Base-by-base conservation (phyloP, 805 yeast genomes). In the Saccharomycopsis olivae region DNA sequence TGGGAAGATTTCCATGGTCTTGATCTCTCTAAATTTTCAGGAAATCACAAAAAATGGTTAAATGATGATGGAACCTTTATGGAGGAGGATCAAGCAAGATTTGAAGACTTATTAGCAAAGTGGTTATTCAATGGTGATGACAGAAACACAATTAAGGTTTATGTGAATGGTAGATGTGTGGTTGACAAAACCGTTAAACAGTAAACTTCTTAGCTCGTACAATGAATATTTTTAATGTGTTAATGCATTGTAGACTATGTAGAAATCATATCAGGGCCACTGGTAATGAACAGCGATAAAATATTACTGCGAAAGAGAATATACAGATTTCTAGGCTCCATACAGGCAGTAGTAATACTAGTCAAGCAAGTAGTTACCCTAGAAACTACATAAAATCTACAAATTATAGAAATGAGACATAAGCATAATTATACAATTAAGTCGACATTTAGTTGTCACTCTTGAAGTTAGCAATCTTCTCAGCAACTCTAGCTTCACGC, bases 101-200 rank as follows among this genome's bases (percentile, higher is more conserved):
- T 77, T 55, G 63, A 62, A 21, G 73, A 80, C 52, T 53, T 84
- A 39, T 56, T 87, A 3, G 83, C 83, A 45, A 87, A 86, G 57
- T 92, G 98, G 98, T 63, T 89, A 6, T 92, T 86, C 57, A 72
- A 75, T 43, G 97, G 97, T 15, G 98, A 92, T 59, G 96, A 92
- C 57, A 70, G 97, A 53, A 92, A 92, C 56, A 76, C 89, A 25
- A 53, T 62, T 4, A 66, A 66, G 39, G 96, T 89, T 13, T 92
- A 84, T 82, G 88, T 88, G 30, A 74, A 77, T 52, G 97, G 97
- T 8, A 59, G 69, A 47, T 53, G 61, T 40, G 89, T 83, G 19
- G 61, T 72, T 6, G 60, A 66, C 45, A 71, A 69, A 13, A 9
- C 30, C 14, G 27, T 11, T 8, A 11, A 23, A 23, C 11, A 23